These are phyloP conservation scores for Coleophoma cylindrospora DNA, from an alignment of 2,329 filamentous ascomycete genomes.

Conservation along the genomic window DNA sequence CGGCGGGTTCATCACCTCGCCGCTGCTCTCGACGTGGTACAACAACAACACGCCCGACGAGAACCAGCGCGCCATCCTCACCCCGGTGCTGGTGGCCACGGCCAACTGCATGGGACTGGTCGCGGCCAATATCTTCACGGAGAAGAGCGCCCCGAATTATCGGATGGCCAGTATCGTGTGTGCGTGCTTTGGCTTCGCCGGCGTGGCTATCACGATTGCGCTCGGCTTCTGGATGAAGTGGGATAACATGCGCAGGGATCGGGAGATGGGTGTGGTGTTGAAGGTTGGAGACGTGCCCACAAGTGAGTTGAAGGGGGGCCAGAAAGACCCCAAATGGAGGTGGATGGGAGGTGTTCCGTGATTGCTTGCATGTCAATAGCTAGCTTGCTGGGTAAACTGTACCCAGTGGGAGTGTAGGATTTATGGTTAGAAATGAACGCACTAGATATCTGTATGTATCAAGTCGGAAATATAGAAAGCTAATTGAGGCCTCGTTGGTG, in stretches of 20 bases:
- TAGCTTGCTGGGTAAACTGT: no score
- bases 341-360: conserved; percentile 11
- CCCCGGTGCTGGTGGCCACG: conserved; percentile 66
- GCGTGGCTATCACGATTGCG: conserved; percentile 47
- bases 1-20: no score
- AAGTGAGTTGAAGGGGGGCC: conserved; percentile 4
- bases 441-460: no score
- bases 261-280: conserved; percentile 16
- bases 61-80: conserved; percentile 64
- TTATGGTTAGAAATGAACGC: no score
- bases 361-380: no score
- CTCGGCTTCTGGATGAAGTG: conserved; percentile 59
- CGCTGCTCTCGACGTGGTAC: conserved; percentile 26
- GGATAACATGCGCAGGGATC: conserved; percentile 60
- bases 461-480: no score
- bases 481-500: no score
- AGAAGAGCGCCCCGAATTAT: conserved; percentile 61
- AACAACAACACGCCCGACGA: conserved; percentile 82
- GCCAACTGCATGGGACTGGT: conserved; percentile 53
- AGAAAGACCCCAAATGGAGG: conserved; percentile 7
- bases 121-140: conserved; percentile 61
- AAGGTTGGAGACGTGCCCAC: conserved; percentile 9
- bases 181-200: conserved; percentile 56
- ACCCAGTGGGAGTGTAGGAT: no score
- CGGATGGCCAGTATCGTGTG: conserved; percentile 56